Evolutionary conservation across 139 green algal genomes (phyloP).

Genomic region (Tetradesmus lagerheimii): DNA sequence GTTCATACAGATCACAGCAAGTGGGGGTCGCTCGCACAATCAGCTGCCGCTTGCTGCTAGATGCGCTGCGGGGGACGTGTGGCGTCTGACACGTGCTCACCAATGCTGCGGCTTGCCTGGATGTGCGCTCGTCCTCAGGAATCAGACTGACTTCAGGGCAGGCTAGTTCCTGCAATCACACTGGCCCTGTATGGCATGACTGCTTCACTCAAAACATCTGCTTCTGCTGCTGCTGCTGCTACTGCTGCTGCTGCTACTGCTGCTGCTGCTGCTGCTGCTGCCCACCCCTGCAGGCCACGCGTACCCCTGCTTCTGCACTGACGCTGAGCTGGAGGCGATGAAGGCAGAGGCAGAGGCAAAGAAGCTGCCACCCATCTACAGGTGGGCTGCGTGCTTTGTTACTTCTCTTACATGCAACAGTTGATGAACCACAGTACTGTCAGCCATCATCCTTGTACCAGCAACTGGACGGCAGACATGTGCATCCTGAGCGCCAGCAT

Average conservation of each 20-base stretch:
- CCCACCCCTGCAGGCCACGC: conserved; percentile 67
- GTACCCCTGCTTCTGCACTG: conserved; percentile 99
- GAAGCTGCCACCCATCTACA: conserved; percentile 96
- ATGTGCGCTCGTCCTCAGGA: no score
- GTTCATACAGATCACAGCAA: no score
- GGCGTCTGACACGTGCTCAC: no score
- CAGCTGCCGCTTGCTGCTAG: no score
- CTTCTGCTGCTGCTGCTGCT: neutral
- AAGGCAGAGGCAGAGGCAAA: conserved; percentile 92
- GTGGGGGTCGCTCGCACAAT: no score
- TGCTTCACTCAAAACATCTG: neutral
- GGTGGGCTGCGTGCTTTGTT: conserved; percentile 33
- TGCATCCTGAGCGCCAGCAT: neutral
- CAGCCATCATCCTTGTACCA: no score
- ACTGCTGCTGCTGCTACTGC: neutral
- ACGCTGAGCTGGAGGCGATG: conserved; percentile 94
- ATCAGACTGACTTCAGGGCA: no score
- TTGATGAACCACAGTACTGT: no score
- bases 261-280: neutral
- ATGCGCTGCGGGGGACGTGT: no score
- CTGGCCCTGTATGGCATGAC: no score
- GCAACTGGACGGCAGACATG: neutral
- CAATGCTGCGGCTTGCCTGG: no score
- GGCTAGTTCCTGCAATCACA: neutral
- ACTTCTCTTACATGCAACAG: no score